phyloP scores from a whole-genome alignment of 1,284 basidiomycete species.

The Polyporus tsugae region DNA sequence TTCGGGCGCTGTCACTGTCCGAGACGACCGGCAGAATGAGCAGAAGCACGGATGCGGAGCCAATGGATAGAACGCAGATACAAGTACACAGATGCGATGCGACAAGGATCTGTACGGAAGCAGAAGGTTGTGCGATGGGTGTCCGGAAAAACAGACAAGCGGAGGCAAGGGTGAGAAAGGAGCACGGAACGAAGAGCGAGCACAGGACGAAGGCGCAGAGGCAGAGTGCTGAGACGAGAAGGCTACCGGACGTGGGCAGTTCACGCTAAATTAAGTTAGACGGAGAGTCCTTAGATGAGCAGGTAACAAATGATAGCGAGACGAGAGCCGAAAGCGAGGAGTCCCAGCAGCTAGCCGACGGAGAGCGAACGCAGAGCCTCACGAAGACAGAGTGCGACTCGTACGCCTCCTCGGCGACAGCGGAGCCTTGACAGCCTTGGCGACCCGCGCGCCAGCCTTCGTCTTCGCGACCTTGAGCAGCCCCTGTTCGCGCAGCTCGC shows the following conservation, averaged over 20 bases:
- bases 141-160: neutral
- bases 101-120: conserved; percentile 13
- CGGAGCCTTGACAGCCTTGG: neutral
- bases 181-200: neutral
- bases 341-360: neutral
- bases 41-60: conserved; percentile 14
- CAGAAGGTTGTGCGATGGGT: neutral
- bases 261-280: neutral
- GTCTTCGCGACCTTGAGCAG: neutral
- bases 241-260: neutral
- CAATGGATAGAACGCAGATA: conserved; percentile 16
- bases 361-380: neutral
- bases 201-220: neutral
- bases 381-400: neutral
- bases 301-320: neutral
- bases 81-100: conserved; percentile 19
- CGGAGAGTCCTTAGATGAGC: neutral
- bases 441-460: neutral
- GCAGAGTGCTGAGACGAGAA: neutral
- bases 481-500: neutral
- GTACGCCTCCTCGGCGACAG: neutral
- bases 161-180: neutral
- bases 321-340: neutral
- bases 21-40: conserved; percentile 14
- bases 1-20: conserved; percentile 9